Percentiles rank a stretch among this genome's conserved stretches.
phyloP scores from a whole-genome alignment of 148 eudicot genomes.

The Spergularia marina region DNA sequence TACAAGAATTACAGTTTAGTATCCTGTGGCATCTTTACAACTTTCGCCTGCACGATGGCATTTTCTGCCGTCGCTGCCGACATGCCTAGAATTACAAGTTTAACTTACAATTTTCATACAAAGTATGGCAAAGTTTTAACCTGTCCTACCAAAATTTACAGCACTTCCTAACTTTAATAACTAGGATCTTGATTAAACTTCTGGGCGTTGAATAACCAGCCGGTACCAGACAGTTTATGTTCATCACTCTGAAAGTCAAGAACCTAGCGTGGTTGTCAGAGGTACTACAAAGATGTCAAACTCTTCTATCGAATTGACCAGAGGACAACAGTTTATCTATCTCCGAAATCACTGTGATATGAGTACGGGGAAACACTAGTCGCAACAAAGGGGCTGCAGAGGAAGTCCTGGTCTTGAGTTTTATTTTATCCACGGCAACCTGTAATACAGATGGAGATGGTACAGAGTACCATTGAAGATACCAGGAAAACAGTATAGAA shows the following conservation, averaged over 20 bases:
- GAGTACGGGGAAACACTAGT: slow-evolving; percentile 65
- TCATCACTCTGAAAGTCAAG: neutral
- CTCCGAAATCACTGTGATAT: slow-evolving; percentile 46
- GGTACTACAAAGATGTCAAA: neutral
- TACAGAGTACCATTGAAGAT: slow-evolving; percentile 76
- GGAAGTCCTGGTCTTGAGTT: slow-evolving; percentile 30
- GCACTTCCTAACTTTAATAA: no score
- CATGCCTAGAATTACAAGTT: no score
- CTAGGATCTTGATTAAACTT: no score
- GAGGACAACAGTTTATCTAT: slow-evolving; percentile 39
- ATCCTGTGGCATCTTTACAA: no score
- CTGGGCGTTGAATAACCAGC: no score
- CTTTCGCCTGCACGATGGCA: no score
- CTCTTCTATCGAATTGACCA: slow-evolving; percentile 7
- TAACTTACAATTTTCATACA: no score
- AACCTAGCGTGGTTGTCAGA: neutral
- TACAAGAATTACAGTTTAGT: no score
- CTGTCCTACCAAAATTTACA: no score
- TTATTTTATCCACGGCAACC: slow-evolving; percentile 43
- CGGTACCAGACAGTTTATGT: neutral
- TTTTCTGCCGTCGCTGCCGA: no score
- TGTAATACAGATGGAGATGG: slow-evolving; percentile 57
- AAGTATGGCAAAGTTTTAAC: no score
- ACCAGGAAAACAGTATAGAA: slow-evolving; percentile 70
- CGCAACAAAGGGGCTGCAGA: slow-evolving; percentile 58